Evolutionary conservation across 116 monocot genomes (phyloP), one percentile per base, ranked within the genome.

Genomic region (Phalaenopsis hybrid): DNA sequence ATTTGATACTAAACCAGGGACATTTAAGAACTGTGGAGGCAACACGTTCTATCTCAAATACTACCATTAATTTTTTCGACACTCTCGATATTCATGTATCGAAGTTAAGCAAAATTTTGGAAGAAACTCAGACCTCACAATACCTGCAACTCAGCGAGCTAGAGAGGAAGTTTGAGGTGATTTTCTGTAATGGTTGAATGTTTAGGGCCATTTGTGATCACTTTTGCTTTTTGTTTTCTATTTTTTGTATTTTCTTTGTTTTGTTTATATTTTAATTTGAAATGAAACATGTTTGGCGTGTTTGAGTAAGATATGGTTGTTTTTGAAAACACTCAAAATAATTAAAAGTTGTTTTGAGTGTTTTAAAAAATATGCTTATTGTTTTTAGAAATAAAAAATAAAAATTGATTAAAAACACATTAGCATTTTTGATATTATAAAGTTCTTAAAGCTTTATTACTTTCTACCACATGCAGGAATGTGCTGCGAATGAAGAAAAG

Each of bases 161-260:
- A 82, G 95, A 99, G 80, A 95, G 82, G 84, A 99, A 99, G 68
- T 99, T 99, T 86, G 99, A 99, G 93, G 99, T 95, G 52, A 50
- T 79, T 81, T 84, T 4, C 68, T 79, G 44, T 21, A 48, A 43
- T 76, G 73, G 33, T 79, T 59, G 52, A 70, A 20, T 67, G 20
- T 6, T 80, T 45, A 41, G 41, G 41, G 41, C 41, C 1, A 41
- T 41, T 41, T 41, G 41, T 41, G 41, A 41, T 41, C 41, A 41
- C 41, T 41, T 41, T 41, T 41, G 41, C 3, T 41, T 41, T 41
- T 41, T 41, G 41, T 41, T 41, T 41, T 41, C 41, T 41, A 41
- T 41, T 41, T 41, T 4, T 41, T 41, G 41, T 41, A 41, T 41
- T 41, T 41, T 41, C 41, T 41, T 41, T 41, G 41, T 41, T 41